Evolutionary conservation across 768 basidiomycete species (phyloP), one percentile per base, ranked within the genome.

Genomic region (Cystofilobasidium bisporidii): DNA sequence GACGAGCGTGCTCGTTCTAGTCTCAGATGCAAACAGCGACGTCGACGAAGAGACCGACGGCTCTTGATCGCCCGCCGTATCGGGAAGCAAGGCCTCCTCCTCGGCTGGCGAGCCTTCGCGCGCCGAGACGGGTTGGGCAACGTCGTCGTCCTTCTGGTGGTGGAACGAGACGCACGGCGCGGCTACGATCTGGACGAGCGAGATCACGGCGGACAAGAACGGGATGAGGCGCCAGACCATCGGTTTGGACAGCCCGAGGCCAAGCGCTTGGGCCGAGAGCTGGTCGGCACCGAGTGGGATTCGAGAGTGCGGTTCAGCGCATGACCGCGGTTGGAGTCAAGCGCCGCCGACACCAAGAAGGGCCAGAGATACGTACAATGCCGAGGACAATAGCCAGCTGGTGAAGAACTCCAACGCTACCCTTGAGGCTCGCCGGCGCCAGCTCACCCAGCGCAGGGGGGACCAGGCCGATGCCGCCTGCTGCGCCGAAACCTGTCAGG

Each of bases 401-500:
- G 65, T 73, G 75, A 58, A 71, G 64, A 41, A 76, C 73, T 0
- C 76, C 76, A n/a, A 76, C 58, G 26, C 73, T 71, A 30, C 69
- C 65, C 60, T 83, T 86, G 65, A 91, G 87, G 56, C 82, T 81
- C 2, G 83, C 77, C 0, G 91, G 92, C 0, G 90, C 85, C 17
- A 94, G 86, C 72, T 20, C 78, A 65, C 24, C 78, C 75, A 62
- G 74, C 74, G 15, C 76, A 74, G 63, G 87, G 88, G 10, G 89
- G 76, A 41, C 86, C 86, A 64, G 88, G 73, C 47, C 88, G 87
- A 48, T 87, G 83, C 33, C 84, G 85, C 22, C 86, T 71, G n/a
- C 89, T 87, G 14, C 85, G 82, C 38, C 88, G 72, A 66, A 85
- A 79, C 72, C 87, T 87, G 70, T 22, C 47, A 38, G 3, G 36